Base-by-base conservation (phyloP, 1,139 yeast species). In the Hansenula lynferdii region DNA sequence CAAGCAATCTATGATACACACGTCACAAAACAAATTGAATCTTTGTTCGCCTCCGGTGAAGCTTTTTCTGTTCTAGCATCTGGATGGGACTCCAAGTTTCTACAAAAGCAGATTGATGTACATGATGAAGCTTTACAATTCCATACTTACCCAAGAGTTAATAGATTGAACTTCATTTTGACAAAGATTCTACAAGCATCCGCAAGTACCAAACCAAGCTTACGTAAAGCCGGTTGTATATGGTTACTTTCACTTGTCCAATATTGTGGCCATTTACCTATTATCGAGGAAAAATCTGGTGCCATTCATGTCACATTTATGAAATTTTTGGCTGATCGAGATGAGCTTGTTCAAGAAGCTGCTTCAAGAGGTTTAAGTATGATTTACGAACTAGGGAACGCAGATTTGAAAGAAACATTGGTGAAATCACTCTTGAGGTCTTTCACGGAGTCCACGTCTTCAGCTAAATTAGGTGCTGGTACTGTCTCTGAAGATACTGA, bases 351-450 rank as follows among this genome's bases (percentile, higher is more conserved):
- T 17, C 97, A 90, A 56, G 97, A 92, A 47, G 75, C 95, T n/a
- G 97, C 97, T 0, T 82, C 96, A 0, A 70, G 95, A 50, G 98
- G 97, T 3, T 67, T 92, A 39, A 79, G 90, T 47, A 65, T 90
- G 34, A 74, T 89, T 5, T 90, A 85, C 54, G 96, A 90, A 48
- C 61, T 78, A 50, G 95, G 96, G 11, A 80, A 80, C 50, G 47
- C 61, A 8, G 83, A 78, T 12, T 62, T 85, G 45, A 82, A 83
- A 53, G 94, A 85, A 40, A 74, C 76, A 1, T 68, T 90, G 51
- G 86, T 89, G 1, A 80, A 79, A 48, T 80, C 85, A n/a, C 68
- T 92, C 33, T 67, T 92, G 39, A 72, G 69, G 40, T 82, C 96
- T 0, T 89, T 92, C 54, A 85, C 96, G 3, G 94, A 85, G 47